Evolutionary conservation across 2,329 filamentous ascomycete genomes (phyloP), one percentile per base, ranked within the genome.

Genomic region (Trichophyton benhamiae): DNA sequence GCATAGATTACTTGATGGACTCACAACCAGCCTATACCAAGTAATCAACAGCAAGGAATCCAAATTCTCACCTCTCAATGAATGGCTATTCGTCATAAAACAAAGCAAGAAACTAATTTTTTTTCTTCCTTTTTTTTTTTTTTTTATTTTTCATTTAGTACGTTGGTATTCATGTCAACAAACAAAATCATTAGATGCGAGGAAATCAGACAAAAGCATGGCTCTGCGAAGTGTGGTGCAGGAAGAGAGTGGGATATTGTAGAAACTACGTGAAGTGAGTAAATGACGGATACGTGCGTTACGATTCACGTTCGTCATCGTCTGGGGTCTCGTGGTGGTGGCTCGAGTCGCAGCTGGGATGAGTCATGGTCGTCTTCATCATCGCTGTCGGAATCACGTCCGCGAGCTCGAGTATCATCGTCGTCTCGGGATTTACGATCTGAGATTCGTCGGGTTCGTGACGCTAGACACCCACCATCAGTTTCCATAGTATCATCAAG

Each of bases 401-500:
- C 62, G 9, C 64, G 68, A n/a, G 72, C 71, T 20, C 69, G 68
- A 15, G 70, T 73, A 55, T 77, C 77, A 58, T 69, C 68, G 63
- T 80, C 77, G 61, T 76, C 77, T 61, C 76, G 74, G 38, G 72
- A 74, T 61, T 70, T 73, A 25, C 46, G 46, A 48, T 61, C 60
- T 4, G 30, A 25, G 27, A 46, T 57, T 27, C 57, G 55, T 38
- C 73, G 74, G 33, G 69, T 72, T 11, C 46, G 52, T 9, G 52
- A 6, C 2, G 52, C 52, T 38, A 38, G 5, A 17, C 3, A 13
- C 22, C 13, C 46, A 30, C 46, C 13, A 27, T 52, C 25, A 52
- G 46, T n/a, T 27, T 25, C 46, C 33, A 13, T 25, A 25, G n/a
- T 22, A 6, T 13, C 46, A 11, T 22, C 22, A 13, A 27, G 13